A percentile compares a stretch with the other conserved stretches of the same genome.
Conservation (phyloP, 2,329 filamentous ascomycete genomes). For the Aureobasidium sp. region DNA sequence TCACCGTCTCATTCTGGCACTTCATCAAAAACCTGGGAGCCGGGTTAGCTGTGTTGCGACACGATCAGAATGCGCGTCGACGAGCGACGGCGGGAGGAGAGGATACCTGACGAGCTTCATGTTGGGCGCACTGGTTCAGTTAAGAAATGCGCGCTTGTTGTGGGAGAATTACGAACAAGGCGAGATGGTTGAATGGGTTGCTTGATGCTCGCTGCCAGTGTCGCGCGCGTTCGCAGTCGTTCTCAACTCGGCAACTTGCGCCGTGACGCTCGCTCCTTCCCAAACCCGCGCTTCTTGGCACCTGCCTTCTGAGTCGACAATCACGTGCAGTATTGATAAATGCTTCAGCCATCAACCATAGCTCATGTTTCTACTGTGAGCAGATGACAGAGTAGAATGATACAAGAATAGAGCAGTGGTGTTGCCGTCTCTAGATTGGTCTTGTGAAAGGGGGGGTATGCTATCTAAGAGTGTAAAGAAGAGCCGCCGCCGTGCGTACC, state of each 20-base stretch:
- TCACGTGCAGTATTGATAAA: conserved; percentile 7
- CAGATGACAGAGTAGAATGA: no score
- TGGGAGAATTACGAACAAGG: not conserved
- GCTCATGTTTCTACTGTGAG: not conserved
- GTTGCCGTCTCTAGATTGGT: not conserved
- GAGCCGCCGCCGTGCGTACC: not conserved
- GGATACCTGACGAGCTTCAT: conserved; percentile 97
- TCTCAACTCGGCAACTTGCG: conserved; percentile 3
- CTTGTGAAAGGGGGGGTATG: not conserved
- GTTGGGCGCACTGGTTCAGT: conserved; percentile 32
- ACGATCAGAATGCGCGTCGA: conserved; percentile 15
- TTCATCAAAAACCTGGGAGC: conserved; percentile 88
- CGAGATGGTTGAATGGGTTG: not conserved
- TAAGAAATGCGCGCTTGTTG: conserved; percentile 1
- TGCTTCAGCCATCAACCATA: not conserved
- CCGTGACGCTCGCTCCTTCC: conserved; percentile 4
- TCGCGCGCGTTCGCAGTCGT: not conserved
- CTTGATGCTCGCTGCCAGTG: not conserved
- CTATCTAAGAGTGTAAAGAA: not conserved
- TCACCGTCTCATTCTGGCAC: conserved; percentile 97
- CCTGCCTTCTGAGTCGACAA: not conserved
- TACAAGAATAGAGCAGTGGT: not conserved
- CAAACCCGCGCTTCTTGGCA: not conserved
- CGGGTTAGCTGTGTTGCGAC: conserved; percentile 24
- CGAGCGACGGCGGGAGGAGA: conserved; percentile 14